Base-by-base conservation (phyloP, 176 grass and related monocot genomes). In the Typha latifolia region DNA sequence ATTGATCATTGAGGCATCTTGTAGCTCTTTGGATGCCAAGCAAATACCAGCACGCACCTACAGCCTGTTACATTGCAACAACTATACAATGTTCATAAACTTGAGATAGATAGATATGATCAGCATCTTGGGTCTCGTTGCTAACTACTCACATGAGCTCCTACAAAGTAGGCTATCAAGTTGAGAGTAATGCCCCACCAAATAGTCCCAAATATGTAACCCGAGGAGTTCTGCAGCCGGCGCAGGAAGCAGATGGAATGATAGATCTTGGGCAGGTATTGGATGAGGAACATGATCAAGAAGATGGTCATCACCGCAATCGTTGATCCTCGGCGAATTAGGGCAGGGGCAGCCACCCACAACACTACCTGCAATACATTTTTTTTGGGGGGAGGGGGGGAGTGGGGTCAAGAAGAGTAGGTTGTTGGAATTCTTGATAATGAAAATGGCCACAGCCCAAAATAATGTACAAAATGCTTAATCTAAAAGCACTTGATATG, bases 121-220 rank as follows among this genome's bases (percentile, higher is more conserved):
- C 14, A 55, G 4, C 29, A 31, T 19, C 22, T 14, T n/a, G 19
- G 6, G 6, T 19, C 8, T 59, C 10, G n/a, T 59, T 59, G n/a
- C 16, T 8, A 21, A 59, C 8, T 18, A 78, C 84, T 84, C 18
- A 91, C 91, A 23, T 97, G 85, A 12, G 88, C 83, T 4, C 84
- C 93, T 31, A 91, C 88, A 72, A 97, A 97, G 83, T 92, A 97
- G 22, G 85, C 93, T 71, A 92, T 97, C 80, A 97, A 77, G 67
- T 97, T 97, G 26, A 97, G 80, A 26, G 56, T 75, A 64, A 97
- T 89, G 49, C 88, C 88, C 80, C 93, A 84, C 93, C 93, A 97
- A 68, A 97, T 97, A 14, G 93, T 92, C 34, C 88, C 80, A 52
- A 91, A 97, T 51, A 97, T 62, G 71, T 81, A 66, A 23, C 82